Conservation (phyloP, 768 basidiomycete genomes). For the Asterophora parasitica region DNA sequence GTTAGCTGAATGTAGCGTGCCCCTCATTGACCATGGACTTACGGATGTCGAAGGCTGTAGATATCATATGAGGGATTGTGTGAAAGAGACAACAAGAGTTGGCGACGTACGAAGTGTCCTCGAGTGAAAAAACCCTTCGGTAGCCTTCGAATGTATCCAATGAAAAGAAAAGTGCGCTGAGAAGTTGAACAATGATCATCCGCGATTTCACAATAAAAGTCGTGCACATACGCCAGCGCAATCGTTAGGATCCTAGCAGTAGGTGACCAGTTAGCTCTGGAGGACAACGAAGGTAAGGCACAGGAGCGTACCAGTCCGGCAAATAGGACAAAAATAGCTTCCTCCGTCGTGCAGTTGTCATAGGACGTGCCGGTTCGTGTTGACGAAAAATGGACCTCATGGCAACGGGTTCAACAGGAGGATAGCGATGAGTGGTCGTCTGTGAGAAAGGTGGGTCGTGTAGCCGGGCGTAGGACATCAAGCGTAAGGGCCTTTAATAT, state of each 20-base stretch:
- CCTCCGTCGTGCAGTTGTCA: conserved; percentile 30
- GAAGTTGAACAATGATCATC: neutral
- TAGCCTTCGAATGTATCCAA: conserved; percentile 68
- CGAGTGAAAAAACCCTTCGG: conserved; percentile 71
- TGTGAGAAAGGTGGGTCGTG: conserved; percentile 10
- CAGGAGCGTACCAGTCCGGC: conserved; percentile 62
- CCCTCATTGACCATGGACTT: conserved; percentile 14
- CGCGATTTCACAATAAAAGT: neutral
- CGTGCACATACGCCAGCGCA: conserved; percentile 50
- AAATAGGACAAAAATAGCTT: conserved; percentile 59
- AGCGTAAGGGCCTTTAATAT: neutral
- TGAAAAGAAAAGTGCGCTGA: conserved; percentile 57
- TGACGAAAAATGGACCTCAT: conserved; percentile 26
- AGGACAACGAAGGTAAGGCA: neutral
- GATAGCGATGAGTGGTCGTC: neutral
- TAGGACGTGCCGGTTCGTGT: conserved; percentile 15
- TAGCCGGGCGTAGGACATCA: conserved; percentile 30
- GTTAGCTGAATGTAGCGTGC: neutral
- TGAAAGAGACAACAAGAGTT: conserved; percentile 7
- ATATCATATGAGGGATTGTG: conserved; percentile 13
- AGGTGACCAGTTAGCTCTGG: neutral
- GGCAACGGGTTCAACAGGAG: conserved; percentile 5
- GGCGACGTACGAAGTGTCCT: conserved; percentile 64
- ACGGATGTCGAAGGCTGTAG: conserved; percentile 38
- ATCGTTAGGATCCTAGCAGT: conserved; percentile 61